Base-by-base conservation (phyloP, 768 basidiomycete species). In the Termitomyces sp. region DNA sequence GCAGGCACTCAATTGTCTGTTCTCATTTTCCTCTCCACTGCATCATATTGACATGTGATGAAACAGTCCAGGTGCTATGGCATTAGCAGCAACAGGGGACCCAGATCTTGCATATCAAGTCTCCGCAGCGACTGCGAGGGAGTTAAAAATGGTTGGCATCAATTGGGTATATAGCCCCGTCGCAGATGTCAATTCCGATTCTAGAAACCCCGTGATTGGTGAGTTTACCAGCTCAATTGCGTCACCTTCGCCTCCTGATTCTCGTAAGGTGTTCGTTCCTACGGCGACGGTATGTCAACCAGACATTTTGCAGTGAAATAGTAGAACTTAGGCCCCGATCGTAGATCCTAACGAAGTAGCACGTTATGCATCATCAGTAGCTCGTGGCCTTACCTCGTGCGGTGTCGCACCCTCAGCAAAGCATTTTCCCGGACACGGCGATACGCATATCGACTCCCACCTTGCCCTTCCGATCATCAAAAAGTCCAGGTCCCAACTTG, bases 381-480 rank as follows among this genome's bases (percentile, higher is more conserved):
- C 73, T 36, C 63, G 63, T 1, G 86, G 85, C 3, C 72, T 86
- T 16, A 70, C 73, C 0, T 62, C 73, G 4, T 69, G 73, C 0
- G 77, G 77, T 1, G 68, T 89, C 10, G 85, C 86, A 2, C 78
- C 88, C 0, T 83, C 75, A 22, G 78, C 79, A 3, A 89, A 88
- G 61, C 88, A 89, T 61, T 88, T 88, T 60, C 87, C 86, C 0
- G 88, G 88, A 0, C 88, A 89, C 56, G 86, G 88, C 0, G 86
- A 89, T 52, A 89, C 87, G 1, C 76, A 83, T 52, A 72, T 87
- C 43, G 88, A 89, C 62, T 87, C 87, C 0, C 88, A 89, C 60
- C 75, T 85, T 20, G 81, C 77, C 2, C 76, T 89, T 13, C 88
- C 88, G 0, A 66, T 75, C 25, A 87, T 89, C 62, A 65, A 68